Percentiles rank a stretch among this genome's conserved stretches.
Evolutionary conservation across 176 grass and related monocot species (phyloP).

Genomic region (Avena insularis): DNA sequence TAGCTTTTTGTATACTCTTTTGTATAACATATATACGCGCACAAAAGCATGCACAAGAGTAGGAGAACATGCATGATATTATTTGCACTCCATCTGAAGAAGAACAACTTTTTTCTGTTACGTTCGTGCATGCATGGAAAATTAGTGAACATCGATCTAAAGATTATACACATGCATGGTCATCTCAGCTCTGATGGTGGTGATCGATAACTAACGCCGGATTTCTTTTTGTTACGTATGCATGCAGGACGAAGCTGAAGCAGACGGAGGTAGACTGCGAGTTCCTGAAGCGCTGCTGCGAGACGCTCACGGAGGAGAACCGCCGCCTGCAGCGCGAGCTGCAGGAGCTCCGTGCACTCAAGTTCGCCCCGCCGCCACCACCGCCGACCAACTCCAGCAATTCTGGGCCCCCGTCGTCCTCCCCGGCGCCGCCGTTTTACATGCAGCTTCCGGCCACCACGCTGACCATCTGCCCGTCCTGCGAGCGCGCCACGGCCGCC

Average conservation of each 20-base stretch:
- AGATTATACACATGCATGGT: background rate
- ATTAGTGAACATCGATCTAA: background rate
- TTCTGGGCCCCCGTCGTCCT: background rate
- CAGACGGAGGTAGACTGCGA: constrained; percentile 95
- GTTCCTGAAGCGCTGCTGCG: constrained; percentile 88
- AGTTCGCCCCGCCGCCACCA: constrained; percentile 42
- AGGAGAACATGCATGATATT: background rate
- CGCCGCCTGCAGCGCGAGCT: constrained; percentile 81
- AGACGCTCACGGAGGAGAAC: constrained; percentile 93
- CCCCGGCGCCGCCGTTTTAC: constrained; percentile 51
- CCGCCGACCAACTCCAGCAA: background rate
- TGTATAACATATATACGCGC: background rate
- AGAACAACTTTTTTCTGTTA: background rate
- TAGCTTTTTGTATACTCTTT: too few relatives aligned
- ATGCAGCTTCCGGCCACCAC: constrained; percentile 77
- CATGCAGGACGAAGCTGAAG: constrained; percentile 95
- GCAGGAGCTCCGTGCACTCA: constrained; percentile 74
- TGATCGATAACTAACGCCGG: background rate
- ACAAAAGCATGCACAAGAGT: too few relatives aligned
- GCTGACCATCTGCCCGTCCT: constrained; percentile 82
- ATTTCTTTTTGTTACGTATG: constrained; percentile 4
- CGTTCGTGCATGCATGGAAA: constrained; percentile 28
- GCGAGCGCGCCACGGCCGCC: constrained; percentile 54
- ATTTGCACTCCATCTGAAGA: background rate
- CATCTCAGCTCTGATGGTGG: background rate